Base-by-base conservation (phyloP, 768 basidiomycete genomes). In the Exidia glandulosa region DNA sequence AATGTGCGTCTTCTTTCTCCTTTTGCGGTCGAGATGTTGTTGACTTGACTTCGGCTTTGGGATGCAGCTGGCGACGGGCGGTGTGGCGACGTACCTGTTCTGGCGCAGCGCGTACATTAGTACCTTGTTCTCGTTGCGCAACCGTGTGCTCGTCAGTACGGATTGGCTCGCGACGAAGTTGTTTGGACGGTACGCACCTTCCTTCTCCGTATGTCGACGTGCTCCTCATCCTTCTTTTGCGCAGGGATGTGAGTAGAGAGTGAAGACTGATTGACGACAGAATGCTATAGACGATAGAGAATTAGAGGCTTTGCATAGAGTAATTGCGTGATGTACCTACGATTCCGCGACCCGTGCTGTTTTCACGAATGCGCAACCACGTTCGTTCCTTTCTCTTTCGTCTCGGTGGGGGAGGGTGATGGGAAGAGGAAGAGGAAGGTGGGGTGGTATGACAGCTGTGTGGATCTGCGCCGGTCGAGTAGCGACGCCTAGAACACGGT, bases 71-170 rank as follows among this genome's bases (percentile, higher is more conserved):
- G 85, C 94, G n/a, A 87, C 82, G 29, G 94, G 89, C 31, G 95
- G 95, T 66, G 81, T 90, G 19, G 84, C 88, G n/a, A 93, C 91
- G 16, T 94, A 75, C 76, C 77, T 90, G 61, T 91, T 92, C 80
- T 92, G 91, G 88, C 75, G 88, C 66, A 90, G 93, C 63, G 96
- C 93, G 10, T 99, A 98, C 71, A 74, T 98, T 54, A 97, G 94
- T 73, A 92, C 86, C 1, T 84, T 98, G 41, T 98, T 97, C 81
- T 96, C 94, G 1, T 76, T 95, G 57, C 85, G 95, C 54, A 98
- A 98, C 73, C 84, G 95, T 57, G 88, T 86, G 5, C 78, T 98
- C 50, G 96, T 99, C 33, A 83, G 86, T 5, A 85, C 84, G 7
- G 94, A 97, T 71, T 96, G 94, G 94, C 63, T 90, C 60, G 91